phyloP scores from a whole-genome alignment of 768 basidiomycete genomes.

The Agaricus subrufescens region DNA sequence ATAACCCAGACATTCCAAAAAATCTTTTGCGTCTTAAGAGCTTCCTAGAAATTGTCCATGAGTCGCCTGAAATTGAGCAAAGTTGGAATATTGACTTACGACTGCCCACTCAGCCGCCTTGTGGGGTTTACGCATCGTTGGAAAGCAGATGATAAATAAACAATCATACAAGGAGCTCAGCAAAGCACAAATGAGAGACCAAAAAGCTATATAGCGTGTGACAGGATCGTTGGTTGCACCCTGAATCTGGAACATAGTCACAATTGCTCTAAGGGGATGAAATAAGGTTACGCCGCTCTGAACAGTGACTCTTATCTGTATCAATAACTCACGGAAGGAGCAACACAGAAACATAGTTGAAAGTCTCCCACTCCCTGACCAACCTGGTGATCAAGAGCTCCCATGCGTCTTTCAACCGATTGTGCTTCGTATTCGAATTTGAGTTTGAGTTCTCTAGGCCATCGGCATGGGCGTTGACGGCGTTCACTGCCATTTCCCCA shows the following conservation, averaged over 20 bases:
- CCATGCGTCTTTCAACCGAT: conserved; percentile 19
- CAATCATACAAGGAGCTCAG: conserved; percentile 62
- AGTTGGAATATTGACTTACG: conserved; percentile 21
- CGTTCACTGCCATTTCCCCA: conserved; percentile 32
- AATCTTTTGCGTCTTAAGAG: conserved; percentile 27
- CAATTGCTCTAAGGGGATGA: conserved; percentile 18
- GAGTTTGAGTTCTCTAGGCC: conserved; percentile 9
- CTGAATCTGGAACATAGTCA: conserved; percentile 26
- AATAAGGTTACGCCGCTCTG: too few relatives aligned
- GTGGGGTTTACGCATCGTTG: conserved; percentile 55
- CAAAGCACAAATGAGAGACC: conserved; percentile 51
- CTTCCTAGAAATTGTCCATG: conserved; percentile 33
- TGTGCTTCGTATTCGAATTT: conserved; percentile 11
- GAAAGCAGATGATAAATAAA: conserved; percentile 59
- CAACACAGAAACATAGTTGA: conserved; percentile 24
- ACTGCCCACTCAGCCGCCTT: conserved; percentile 59
- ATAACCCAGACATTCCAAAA: conserved; percentile 57
- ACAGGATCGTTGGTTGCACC: conserved; percentile 42
- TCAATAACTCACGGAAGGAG: conserved; percentile 17
- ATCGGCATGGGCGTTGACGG: background rate
- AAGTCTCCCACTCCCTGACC: conserved; percentile 25
- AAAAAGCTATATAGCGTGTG: conserved; percentile 48
- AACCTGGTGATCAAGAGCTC: conserved; percentile 23
- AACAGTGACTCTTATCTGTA: too few relatives aligned
- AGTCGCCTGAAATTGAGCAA: background rate